A percentile compares a stretch with the other conserved stretches of the same genome.
These are phyloP conservation scores for Fusarium bulbicola DNA, from an alignment of 2,329 filamentous ascomycete genomes.

Conservation along the genomic window DNA sequence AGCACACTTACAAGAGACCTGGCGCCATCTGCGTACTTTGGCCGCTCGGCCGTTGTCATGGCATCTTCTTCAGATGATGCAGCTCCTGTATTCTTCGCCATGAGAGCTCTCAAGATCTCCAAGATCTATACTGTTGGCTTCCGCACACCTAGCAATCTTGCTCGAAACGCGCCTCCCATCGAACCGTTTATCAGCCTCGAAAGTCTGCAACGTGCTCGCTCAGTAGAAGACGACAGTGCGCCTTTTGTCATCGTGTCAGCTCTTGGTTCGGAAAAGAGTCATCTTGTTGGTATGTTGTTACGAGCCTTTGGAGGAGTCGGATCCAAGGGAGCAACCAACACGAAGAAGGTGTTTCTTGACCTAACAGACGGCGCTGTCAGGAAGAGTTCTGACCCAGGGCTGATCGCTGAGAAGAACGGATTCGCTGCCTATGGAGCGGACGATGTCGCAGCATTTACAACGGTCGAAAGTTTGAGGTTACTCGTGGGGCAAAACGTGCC, in stretches of 20 bases:
- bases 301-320: conserved; percentile 70
- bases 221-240: conserved; percentile 60
- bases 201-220: conserved; percentile 62
- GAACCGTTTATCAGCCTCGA: conserved; percentile 84
- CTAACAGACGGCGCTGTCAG: conserved; percentile 66
- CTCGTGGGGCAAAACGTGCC: conserved; percentile 88
- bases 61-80: conserved; percentile 79
- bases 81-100: conserved; percentile 79
- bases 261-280: conserved; percentile 79
- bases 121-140: conserved; percentile 89
- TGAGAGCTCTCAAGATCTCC: conserved; percentile 78
- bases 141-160: conserved; percentile 69
- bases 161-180: conserved; percentile 70
- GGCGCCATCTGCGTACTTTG: conserved; percentile 82
- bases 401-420: conserved; percentile 76
- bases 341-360: conserved; percentile 80
- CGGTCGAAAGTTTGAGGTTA: conserved; percentile 80
- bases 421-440: conserved; percentile 83
- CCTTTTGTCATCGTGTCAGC: conserved; percentile 86
- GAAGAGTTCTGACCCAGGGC: conserved; percentile 72
- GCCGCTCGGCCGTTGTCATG: conserved; percentile 78
- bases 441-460: conserved; percentile 85
- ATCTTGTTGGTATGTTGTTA: conserved; percentile 79
- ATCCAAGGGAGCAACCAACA: conserved; percentile 48
- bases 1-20: conserved; percentile 83